phyloP scores from a whole-genome alignment of 1,284 basidiomycete species.

The Flammula alnicola region DNA sequence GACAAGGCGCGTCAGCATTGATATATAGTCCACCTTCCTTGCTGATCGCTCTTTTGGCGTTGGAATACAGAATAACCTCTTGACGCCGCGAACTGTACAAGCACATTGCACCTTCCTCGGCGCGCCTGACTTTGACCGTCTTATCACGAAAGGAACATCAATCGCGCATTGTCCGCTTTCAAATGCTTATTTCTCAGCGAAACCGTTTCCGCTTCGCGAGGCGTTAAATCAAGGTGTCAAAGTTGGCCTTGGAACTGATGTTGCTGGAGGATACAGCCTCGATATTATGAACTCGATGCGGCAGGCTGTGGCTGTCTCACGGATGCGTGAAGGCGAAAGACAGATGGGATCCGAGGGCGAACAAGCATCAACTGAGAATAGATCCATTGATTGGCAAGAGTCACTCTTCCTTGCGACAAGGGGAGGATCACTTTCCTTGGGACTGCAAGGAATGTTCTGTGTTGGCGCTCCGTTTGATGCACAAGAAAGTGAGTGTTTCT shows the following conservation, averaged over 20 bases:
- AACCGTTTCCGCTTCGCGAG: slow-evolving; percentile 75
- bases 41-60: not conserved
- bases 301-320: slow-evolving; percentile 70
- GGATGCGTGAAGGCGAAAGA: slow-evolving; percentile 68
- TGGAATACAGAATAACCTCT: slow-evolving; percentile 52
- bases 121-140: slow-evolving; percentile 50
- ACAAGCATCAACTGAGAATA: slow-evolving; percentile 10
- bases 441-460: slow-evolving; percentile 62
- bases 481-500: slow-evolving; percentile 66
- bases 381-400: slow-evolving; percentile 79
- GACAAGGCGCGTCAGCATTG: slow-evolving; percentile 51
- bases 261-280: slow-evolving; percentile 82
- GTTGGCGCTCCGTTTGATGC: slow-evolving; percentile 82
- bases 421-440: slow-evolving; percentile 75
- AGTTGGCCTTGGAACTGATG: slow-evolving; percentile 83
- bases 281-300: slow-evolving; percentile 83
- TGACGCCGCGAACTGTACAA: slow-evolving; percentile 71
- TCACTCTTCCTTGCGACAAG: slow-evolving; percentile 78
- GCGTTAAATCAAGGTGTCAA: slow-evolving; percentile 65
- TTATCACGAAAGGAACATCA: slow-evolving; percentile 58
- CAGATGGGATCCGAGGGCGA: slow-evolving; percentile 31
- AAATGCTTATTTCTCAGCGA: slow-evolving; percentile 82
- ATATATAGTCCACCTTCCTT: not conserved
- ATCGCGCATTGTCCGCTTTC: slow-evolving; percentile 87
- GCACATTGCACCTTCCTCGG: slow-evolving; percentile 85